A percentile compares a stretch with the other conserved stretches of the same genome.
phyloP scores from a whole-genome alignment of 2,329 filamentous ascomycete species.

The Diaporthe nobilis region DNA sequence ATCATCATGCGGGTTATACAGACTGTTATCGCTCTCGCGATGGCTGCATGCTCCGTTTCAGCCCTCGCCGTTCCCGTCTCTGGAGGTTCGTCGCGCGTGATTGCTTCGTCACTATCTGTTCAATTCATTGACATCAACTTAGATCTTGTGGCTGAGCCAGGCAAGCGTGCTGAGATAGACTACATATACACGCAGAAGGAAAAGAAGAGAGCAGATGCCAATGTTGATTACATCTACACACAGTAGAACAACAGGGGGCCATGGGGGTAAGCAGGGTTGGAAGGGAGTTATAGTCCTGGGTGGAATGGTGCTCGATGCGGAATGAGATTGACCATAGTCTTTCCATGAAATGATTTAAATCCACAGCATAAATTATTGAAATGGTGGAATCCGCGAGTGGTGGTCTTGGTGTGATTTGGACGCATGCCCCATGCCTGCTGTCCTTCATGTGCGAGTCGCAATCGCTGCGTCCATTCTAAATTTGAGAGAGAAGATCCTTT shows the following conservation, averaged over 20 bases:
- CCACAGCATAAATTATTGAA: not conserved
- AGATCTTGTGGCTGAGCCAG: not conserved
- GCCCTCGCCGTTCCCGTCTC: not conserved
- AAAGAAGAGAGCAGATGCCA: not conserved
- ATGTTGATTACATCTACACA: not conserved
- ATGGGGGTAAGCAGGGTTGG: not conserved
- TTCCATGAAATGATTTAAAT: not conserved
- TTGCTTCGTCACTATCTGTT: not conserved
- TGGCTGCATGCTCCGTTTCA: not conserved
- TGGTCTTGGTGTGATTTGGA: not conserved
- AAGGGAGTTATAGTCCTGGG: not conserved
- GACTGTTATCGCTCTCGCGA: not conserved
- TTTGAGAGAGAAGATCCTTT: not conserved
- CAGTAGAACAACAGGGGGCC: not conserved
- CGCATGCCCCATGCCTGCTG: not conserved
- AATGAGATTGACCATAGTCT: not conserved
- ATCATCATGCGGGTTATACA: not conserved
- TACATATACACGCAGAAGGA: not conserved
- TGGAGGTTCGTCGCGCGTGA: not conserved
- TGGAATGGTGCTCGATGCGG: not conserved
- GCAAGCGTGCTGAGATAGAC: not conserved
- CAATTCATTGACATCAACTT: not conserved
- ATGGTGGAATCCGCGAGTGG: too few relatives aligned
- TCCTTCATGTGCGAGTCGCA: too few relatives aligned
- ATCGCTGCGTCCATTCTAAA: not conserved